Conservation (phyloP, 2,329 filamentous ascomycete species). For the Colletotrichum neosansevieriae region DNA sequence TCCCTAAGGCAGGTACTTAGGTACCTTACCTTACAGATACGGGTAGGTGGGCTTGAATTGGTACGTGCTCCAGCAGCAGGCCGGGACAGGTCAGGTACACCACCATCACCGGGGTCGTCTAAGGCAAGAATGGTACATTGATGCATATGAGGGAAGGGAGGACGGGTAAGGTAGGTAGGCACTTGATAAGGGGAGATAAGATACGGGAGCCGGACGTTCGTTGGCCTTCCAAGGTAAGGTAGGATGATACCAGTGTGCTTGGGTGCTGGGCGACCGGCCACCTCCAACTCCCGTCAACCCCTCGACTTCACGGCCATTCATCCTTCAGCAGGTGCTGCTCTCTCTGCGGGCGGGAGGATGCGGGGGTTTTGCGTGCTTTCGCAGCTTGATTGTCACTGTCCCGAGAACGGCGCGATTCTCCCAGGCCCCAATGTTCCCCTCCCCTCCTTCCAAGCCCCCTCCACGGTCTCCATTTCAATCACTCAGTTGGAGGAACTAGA, state of each 20-base stretch:
- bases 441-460: slow-evolving; percentile 28
- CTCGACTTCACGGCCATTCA: slow-evolving; percentile 2
- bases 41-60: slow-evolving; percentile 25
- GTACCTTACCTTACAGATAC: background rate
- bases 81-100: slow-evolving; percentile 24
- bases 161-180: too few relatives aligned
- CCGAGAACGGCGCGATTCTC: slow-evolving; percentile 31
- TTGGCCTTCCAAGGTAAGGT: too few relatives aligned
- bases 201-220: slow-evolving; percentile 35
- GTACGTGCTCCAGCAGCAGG: slow-evolving; percentile 36
- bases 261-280: too few relatives aligned
- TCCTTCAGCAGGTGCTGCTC: slow-evolving; percentile 13
- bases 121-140: slow-evolving; percentile 7
- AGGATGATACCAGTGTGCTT: background rate
- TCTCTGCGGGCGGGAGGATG: slow-evolving; percentile 11
- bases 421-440: background rate
- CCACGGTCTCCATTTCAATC: slow-evolving; percentile 29
- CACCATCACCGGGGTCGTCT: slow-evolving; percentile 13
- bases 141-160: background rate
- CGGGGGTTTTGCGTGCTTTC: slow-evolving; percentile 31
- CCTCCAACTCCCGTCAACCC: background rate
- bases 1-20: too few relatives aligned
- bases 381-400: slow-evolving; percentile 1
- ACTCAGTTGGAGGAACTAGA: slow-evolving; percentile 32
- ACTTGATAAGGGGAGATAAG: slow-evolving; percentile 26